Percentiles rank a stretch among this genome's conserved stretches.
Evolutionary conservation across 2,329 filamentous ascomycete genomes (phyloP).

Genomic region (Leptosphaerulina australis): DNA sequence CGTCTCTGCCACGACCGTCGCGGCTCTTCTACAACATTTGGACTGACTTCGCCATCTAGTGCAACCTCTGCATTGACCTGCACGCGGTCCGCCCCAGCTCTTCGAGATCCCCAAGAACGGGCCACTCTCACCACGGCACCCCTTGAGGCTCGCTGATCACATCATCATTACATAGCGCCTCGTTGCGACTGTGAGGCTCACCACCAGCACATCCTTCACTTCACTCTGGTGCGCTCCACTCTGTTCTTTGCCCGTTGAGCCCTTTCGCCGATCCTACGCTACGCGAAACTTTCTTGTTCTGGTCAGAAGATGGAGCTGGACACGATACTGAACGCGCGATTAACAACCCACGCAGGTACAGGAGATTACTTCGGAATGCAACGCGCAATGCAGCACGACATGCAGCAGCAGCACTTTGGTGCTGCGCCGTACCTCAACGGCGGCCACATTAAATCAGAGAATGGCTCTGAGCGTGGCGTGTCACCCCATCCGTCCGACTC

Average conservation of each 20-base stretch:
- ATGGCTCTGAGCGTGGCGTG: constrained; percentile 63
- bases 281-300: constrained; percentile 24
- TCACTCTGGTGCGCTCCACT: constrained; percentile 44
- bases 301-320: constrained; percentile 47
- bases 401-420: constrained; percentile 53
- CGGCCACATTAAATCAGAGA: constrained; percentile 62
- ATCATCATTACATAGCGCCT: constrained; percentile 33
- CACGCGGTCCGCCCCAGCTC: constrained; percentile 44
- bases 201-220: constrained; percentile 30
- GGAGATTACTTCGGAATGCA: constrained; percentile 48
- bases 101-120: constrained; percentile 37
- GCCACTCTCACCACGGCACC: constrained; percentile 35
- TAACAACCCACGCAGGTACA: constrained; percentile 48
- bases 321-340: constrained; percentile 52
- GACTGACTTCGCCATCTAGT: constrained; percentile 43
- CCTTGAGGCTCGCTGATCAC: constrained; percentile 27
- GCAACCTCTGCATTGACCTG: constrained; percentile 49
- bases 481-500: constrained; percentile 62
- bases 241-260: constrained; percentile 35
- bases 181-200: constrained; percentile 32
- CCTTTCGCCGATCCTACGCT: constrained; percentile 23
- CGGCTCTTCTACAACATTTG: constrained; percentile 26
- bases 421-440: constrained; percentile 57
- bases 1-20: constrained; percentile 20
- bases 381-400: constrained; percentile 51